Conservation (phyloP, 306 rosid species). For the Alnus glutinosa region DNA sequence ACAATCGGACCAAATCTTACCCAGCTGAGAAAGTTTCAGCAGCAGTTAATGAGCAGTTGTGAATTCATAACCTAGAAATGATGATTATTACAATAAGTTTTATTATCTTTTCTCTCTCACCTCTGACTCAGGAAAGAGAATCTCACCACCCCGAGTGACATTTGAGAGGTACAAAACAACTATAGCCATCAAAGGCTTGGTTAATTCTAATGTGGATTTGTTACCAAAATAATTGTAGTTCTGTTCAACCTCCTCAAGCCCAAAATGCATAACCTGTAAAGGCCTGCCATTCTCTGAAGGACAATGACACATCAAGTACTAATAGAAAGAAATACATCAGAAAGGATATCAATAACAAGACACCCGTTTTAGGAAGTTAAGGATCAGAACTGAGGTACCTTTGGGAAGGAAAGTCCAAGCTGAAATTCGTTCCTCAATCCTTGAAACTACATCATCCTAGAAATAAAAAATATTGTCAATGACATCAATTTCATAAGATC, state of each 20-base stretch:
- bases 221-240: constrained; percentile 43
- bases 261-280: constrained; percentile 51
- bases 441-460: constrained; percentile 68
- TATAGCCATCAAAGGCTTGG: constrained; percentile 66
- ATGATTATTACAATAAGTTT: constrained; percentile 8
- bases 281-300: constrained; percentile 61
- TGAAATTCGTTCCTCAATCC: constrained; percentile 76
- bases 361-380: constrained; percentile 1
- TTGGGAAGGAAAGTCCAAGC: constrained; percentile 87
- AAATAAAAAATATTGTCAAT: constrained; percentile 25
- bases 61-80: constrained; percentile 1
- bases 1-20: constrained; percentile 50
- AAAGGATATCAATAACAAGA: constrained; percentile 6
- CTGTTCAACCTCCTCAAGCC: constrained; percentile 36
- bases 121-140: constrained; percentile 62
- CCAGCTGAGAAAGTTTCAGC: constrained; percentile 43
- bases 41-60: constrained; percentile 10
- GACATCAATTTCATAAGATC: constrained; percentile 1
- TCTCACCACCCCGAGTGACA: constrained; percentile 63
- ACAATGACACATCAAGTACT: constrained; percentile 13
- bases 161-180: constrained; percentile 77
- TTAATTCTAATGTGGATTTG: constrained; percentile 41
- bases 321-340: constrained; percentile 8
- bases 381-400: constrained; percentile 48
- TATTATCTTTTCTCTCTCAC: constrained; percentile 35